Evolutionary conservation across 2,329 filamentous ascomycete genomes (phyloP).

Genomic region (Aureobasidium pullulans): DNA sequence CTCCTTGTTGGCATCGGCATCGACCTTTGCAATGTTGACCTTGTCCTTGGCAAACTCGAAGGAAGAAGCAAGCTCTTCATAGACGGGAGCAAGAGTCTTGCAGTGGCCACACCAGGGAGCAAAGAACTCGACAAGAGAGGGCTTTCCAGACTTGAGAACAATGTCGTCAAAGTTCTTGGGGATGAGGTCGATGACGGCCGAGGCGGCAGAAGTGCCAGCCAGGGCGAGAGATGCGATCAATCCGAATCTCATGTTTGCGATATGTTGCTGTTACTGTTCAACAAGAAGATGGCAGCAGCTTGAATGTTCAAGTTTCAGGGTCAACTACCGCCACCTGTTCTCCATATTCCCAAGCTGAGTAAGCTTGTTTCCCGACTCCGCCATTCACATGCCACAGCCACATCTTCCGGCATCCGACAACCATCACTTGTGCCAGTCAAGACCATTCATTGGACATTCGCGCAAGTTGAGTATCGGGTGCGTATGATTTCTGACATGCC

Average conservation of each 20-base stretch:
- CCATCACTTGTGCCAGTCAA: neutral
- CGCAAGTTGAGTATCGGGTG: too few species aligned
- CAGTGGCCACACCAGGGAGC: constrained; percentile 99
- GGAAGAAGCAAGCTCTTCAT: constrained; percentile 74
- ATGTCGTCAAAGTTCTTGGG: constrained; percentile 87
- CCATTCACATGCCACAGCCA: neutral
- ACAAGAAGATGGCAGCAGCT: neutral
- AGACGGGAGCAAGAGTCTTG: constrained; percentile 92
- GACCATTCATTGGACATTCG: neutral
- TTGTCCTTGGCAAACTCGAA: constrained; percentile 69
- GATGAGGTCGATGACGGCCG: constrained; percentile 81
- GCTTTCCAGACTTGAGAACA: constrained; percentile 85
- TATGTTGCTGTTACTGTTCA: constrained; percentile 1
- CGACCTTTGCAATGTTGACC: constrained; percentile 88
- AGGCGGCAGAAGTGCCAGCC: constrained; percentile 56
- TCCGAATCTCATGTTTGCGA: constrained; percentile 14
- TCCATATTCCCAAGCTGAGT: neutral
- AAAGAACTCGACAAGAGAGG: constrained; percentile 95
- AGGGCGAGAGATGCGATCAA: constrained; percentile 40
- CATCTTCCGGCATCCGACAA: neutral
- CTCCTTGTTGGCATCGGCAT: constrained; percentile 80
- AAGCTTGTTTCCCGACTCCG: neutral
- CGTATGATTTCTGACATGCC: too few species aligned
- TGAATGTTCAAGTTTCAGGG: neutral
- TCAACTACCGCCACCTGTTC: constrained; percentile 8